Evolutionary conservation across 345 rosid genomes (phyloP).

Genomic region (Eutrema heterophyllum): DNA sequence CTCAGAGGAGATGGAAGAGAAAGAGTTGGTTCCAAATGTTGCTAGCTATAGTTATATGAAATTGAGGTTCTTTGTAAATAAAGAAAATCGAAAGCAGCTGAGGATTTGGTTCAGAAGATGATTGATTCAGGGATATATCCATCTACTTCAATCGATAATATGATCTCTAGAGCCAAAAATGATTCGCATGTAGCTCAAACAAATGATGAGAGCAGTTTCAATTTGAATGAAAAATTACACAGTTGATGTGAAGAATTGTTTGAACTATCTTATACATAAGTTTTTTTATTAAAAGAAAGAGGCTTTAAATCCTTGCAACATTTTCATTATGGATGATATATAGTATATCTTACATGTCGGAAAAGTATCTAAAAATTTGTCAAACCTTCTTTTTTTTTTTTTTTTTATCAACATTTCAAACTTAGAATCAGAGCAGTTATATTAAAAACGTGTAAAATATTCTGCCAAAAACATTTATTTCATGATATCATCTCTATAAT

Average conservation of each 20-base stretch:
- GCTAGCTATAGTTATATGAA: conserved; percentile 51
- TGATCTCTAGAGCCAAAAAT: conserved; percentile 42
- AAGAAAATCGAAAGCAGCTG: conserved; percentile 58
- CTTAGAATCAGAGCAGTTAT: too few relatives aligned
- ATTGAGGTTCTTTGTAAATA: conserved; percentile 62
- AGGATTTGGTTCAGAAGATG: conserved; percentile 52
- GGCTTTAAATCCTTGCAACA: too few relatives aligned
- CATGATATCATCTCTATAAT: too few relatives aligned
- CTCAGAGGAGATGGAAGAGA: conserved; percentile 52
- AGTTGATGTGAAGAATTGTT: background rate
- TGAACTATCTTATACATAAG: background rate
- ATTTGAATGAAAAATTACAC: background rate
- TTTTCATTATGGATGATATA: too few relatives aligned
- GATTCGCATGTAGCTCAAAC: background rate
- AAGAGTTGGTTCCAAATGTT: conserved; percentile 50
- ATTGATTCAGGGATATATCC: conserved; percentile 42
- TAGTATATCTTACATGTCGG: too few relatives aligned
- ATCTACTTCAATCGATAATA: conserved; percentile 36
- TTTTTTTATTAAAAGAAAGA: too few relatives aligned
- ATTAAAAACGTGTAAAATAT: too few relatives aligned
- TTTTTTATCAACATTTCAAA: too few relatives aligned
- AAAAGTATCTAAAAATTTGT: too few relatives aligned
- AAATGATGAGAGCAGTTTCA: background rate
- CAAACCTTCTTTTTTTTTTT: too few relatives aligned
- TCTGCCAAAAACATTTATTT: too few relatives aligned